phyloP scores from a whole-genome alignment of 2,329 filamentous ascomycete species.

The Clonostachys sp. region DNA sequence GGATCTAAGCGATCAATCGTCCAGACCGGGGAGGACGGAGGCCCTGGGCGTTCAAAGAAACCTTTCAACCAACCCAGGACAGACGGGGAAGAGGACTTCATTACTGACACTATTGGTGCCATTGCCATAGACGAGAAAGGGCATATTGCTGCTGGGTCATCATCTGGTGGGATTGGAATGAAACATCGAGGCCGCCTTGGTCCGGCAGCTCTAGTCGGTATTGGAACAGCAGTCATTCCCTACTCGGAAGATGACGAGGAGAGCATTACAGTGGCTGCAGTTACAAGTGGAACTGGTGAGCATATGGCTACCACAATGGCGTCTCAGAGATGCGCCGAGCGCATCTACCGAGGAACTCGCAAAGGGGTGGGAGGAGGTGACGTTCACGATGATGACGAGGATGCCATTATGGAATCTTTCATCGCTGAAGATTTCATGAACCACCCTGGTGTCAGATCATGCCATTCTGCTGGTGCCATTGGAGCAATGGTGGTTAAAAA shows the following conservation, averaged over 20 bases:
- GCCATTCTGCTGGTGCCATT: slow-evolving; percentile 80
- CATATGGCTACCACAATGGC: slow-evolving; percentile 97
- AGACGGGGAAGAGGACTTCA: slow-evolving; percentile 47
- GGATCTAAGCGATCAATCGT: slow-evolving; percentile 26
- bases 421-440: slow-evolving; percentile 89
- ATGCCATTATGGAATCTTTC: slow-evolving; percentile 68
- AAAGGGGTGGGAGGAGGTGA: slow-evolving; percentile 57
- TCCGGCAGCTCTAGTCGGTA: slow-evolving; percentile 85
- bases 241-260: slow-evolving; percentile 65
- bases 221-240: slow-evolving; percentile 88
- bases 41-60: slow-evolving; percentile 4
- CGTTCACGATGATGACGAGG: slow-evolving; percentile 69
- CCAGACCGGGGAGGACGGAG: slow-evolving; percentile 3
- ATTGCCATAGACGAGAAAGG: slow-evolving; percentile 86
- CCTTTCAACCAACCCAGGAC: background rate
- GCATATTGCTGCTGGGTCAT: slow-evolving; percentile 89
- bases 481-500: slow-evolving; percentile 90
- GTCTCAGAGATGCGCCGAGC: slow-evolving; percentile 78
- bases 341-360: slow-evolving; percentile 69
- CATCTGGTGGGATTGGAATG: slow-evolving; percentile 97
- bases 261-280: slow-evolving; percentile 68
- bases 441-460: slow-evolving; percentile 78
- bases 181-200: slow-evolving; percentile 90
- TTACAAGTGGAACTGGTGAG: slow-evolving; percentile 93
- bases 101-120: slow-evolving; percentile 93